These are phyloP conservation scores for Saturnispora zaruensis DNA, from an alignment of 805 yeast species.

Conservation along the genomic window DNA sequence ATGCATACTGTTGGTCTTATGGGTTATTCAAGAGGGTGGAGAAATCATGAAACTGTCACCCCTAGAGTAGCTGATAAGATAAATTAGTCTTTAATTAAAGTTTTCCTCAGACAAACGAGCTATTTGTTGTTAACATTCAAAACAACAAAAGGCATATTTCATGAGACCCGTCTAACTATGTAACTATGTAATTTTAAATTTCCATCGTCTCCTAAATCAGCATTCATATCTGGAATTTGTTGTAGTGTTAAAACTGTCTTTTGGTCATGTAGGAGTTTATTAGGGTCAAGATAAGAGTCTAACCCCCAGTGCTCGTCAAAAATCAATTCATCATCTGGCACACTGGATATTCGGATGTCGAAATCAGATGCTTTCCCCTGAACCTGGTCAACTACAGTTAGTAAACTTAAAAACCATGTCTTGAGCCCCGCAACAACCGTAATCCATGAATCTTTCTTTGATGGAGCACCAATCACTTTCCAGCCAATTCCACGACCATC, in stretches of 20 bases:
- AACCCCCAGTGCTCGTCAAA: slow-evolving; percentile 8
- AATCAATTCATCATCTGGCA: slow-evolving; percentile 7
- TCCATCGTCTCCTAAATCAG: slow-evolving; percentile 8
- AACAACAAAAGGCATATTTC: not conserved
- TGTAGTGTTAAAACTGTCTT: not conserved
- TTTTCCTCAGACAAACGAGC: not conserved
- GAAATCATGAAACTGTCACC: not conserved
- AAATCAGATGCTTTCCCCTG: slow-evolving; percentile 2
- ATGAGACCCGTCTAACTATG: slow-evolving; percentile 4
- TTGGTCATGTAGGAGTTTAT: not conserved
- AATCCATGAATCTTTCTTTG: slow-evolving; percentile 2
- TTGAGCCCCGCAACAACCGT: slow-evolving; percentile 2
- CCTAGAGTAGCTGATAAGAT: not conserved
- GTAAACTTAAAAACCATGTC: slow-evolving; percentile 4
- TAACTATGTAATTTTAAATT: slow-evolving; percentile 10
- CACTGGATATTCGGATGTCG: slow-evolving; percentile 6
- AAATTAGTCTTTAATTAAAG: not conserved
- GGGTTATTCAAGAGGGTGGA: slow-evolving; percentile 10
- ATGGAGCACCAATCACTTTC: slow-evolving; percentile 5
- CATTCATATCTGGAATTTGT: slow-evolving; percentile 5
- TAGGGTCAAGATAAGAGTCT: slow-evolving; percentile 3
- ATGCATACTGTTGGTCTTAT: slow-evolving; percentile 9
- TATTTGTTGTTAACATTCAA: not conserved
- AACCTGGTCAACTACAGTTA: not conserved
- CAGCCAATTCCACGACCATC: slow-evolving; percentile 8